Conservation (phyloP, 257 asterid genomes). For the Rhazya stricta region DNA sequence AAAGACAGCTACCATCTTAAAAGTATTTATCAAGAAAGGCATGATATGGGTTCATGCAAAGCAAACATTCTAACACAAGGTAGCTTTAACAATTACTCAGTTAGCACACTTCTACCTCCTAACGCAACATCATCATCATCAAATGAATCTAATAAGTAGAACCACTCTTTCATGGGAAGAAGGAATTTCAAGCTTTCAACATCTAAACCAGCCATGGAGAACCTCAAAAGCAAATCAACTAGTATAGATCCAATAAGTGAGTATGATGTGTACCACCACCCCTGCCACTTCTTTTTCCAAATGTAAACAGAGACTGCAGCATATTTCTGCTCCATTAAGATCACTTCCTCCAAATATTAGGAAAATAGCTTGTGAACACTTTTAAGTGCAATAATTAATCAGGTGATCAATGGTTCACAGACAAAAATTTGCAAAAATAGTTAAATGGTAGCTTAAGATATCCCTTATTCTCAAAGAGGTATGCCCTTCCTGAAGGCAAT, state of each 20-base stretch:
- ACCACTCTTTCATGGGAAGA: not conserved
- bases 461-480: not conserved
- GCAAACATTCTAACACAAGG: not conserved
- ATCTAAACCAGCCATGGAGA: not conserved
- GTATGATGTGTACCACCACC: constrained; percentile 2
- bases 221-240: not conserved
- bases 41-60: not conserved
- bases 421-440: not conserved
- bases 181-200: not conserved
- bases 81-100: not conserved
- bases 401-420: not conserved
- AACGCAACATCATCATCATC: not conserved
- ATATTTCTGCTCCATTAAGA: not conserved
- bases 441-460: not conserved
- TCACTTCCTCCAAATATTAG: not conserved
- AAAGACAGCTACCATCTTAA: not conserved
- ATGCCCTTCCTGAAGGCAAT: not conserved
- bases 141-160: not conserved
- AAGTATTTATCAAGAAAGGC: not conserved
- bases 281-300: not conserved
- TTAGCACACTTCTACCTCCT: not conserved
- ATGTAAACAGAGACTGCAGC: not conserved
- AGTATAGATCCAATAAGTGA: not conserved
- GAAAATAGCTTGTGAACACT: not conserved
- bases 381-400: not conserved